These are phyloP conservation scores for Rhynchosporium graminicola DNA, from an alignment of 2,329 filamentous ascomycete species.

Conservation along the genomic window DNA sequence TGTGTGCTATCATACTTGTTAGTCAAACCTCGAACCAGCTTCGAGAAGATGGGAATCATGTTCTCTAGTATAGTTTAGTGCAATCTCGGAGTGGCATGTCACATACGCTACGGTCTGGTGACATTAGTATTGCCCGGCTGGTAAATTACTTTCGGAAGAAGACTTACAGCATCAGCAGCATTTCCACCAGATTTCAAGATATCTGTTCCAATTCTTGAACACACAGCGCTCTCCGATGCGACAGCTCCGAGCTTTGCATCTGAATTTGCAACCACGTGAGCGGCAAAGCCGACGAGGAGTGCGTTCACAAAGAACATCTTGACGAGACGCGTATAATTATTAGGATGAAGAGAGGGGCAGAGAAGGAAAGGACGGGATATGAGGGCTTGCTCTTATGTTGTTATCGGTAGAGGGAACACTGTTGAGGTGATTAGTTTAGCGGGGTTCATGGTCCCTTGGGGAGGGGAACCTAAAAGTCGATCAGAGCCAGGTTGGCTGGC, in stretches of 20 bases:
- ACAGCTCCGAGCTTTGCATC: constrained; percentile 56
- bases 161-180: constrained; percentile 52
- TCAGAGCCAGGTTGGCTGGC: neutral
- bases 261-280: neutral
- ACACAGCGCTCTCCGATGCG: constrained; percentile 68
- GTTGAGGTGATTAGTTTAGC: neutral
- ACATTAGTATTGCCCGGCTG: constrained; percentile 9
- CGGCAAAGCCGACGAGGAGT: constrained; percentile 14
- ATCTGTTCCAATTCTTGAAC: constrained; percentile 67
- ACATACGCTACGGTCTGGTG: constrained; percentile 48
- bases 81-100: too few species aligned
- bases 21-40: too few species aligned
- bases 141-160: neutral
- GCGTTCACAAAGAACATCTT: constrained; percentile 7
- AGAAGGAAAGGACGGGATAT: constrained; percentile 2
- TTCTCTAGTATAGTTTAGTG: too few species aligned
- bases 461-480: neutral
- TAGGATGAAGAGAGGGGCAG: neutral
- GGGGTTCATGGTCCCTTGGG: neutral
- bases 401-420: neutral
- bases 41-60: too few species aligned
- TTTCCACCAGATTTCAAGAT: constrained; percentile 60
- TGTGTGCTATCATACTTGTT: constrained; percentile 40
- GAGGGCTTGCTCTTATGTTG: neutral
- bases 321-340: neutral